Percentiles rank a stretch among this genome's conserved stretches.
Evolutionary conservation across 179 eudicot species (phyloP).

Genomic region (Carnegiea gigantea): DNA sequence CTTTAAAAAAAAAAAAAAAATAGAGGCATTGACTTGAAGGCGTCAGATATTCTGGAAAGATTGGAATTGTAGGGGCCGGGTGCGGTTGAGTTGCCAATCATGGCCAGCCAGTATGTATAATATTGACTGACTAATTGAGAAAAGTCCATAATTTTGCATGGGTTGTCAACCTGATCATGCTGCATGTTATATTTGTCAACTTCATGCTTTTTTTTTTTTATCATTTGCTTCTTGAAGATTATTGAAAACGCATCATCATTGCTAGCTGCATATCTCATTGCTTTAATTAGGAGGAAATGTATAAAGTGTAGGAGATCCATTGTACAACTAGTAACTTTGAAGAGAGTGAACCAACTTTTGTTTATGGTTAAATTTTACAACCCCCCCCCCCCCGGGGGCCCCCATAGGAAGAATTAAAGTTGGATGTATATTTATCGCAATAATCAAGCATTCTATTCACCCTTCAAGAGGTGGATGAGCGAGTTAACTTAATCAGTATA

Average conservation of each 20-base stretch:
- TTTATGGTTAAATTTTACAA: no score
- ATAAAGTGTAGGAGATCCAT: neutral
- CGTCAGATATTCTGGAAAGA: neutral
- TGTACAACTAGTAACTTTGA: neutral
- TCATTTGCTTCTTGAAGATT: no score
- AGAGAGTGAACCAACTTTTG: no score
- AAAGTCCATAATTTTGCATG: neutral
- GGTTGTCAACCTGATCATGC: neutral
- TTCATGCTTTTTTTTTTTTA: no score
- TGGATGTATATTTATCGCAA: no score
- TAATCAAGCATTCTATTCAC: no score
- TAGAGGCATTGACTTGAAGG: neutral
- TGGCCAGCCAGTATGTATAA: neutral
- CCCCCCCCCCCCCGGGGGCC: no score
- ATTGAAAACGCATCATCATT: neutral
- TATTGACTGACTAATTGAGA: neutral
- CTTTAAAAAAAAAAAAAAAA: neutral
- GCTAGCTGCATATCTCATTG: neutral
- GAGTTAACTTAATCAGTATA: no score
- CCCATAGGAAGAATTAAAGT: no score
- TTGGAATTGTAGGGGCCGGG: neutral
- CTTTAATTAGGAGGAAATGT: neutral
- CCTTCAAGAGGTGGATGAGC: no score
- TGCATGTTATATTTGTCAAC: neutral
- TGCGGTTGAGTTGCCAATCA: neutral